A percentile compares a stretch with the other conserved stretches of the same genome.
Conservation (phyloP, 305 asterid genomes). For the Petunia hybrid region DNA sequence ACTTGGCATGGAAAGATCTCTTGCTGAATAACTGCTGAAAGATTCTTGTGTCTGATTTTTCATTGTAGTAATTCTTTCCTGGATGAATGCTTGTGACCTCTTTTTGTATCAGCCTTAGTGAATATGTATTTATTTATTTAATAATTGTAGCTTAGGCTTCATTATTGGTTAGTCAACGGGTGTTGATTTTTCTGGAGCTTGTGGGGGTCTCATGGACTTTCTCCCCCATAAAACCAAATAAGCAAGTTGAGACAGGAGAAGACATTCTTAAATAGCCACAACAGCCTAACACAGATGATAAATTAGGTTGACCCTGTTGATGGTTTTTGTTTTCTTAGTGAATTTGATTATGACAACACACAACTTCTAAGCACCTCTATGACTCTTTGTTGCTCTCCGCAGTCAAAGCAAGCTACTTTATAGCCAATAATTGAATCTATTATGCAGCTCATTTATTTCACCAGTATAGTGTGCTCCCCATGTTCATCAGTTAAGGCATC, state of each 20-base stretch:
- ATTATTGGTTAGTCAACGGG: background rate
- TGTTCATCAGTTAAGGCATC: background rate
- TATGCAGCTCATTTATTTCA: background rate
- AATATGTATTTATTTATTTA: slow-evolving; percentile 6
- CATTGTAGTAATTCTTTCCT: background rate
- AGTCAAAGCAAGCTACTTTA: background rate
- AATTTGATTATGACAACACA: slow-evolving; percentile 24
- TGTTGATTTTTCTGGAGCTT: background rate
- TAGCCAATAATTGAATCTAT: background rate
- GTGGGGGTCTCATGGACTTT: slow-evolving; percentile 17
- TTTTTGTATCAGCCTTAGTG: background rate
- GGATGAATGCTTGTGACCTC: slow-evolving; percentile 16
- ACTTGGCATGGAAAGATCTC: slow-evolving; percentile 3
- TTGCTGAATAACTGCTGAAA: background rate
- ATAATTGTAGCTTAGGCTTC: background rate
- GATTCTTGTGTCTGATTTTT: background rate
- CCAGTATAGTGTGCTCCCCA: background rate
- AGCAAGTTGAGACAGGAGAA: slow-evolving; percentile 18
- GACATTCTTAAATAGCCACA: slow-evolving; percentile 1
- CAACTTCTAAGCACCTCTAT: slow-evolving; percentile 18
- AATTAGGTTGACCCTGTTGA: background rate
- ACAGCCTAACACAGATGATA: background rate
- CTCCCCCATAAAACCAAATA: background rate
- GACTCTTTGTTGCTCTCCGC: slow-evolving; percentile 6
- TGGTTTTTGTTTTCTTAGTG: slow-evolving; percentile 11